Base-by-base conservation (phyloP, 768 basidiomycete species). In the Termitomyces bulborhizus region DNA sequence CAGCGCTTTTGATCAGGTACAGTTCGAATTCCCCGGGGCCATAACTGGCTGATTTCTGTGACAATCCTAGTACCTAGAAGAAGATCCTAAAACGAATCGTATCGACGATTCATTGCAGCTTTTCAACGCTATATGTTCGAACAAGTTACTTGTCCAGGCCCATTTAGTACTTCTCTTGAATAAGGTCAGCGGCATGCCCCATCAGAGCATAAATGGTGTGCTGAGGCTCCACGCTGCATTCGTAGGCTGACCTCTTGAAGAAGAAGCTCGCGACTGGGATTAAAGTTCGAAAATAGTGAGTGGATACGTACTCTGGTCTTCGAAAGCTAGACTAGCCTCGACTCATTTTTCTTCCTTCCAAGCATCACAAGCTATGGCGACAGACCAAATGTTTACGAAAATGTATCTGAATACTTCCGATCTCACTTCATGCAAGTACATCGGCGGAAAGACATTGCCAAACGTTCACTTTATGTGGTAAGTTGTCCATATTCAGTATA, bases 1-100 rank as follows among this genome's bases (percentile, higher is more conserved):
- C 59, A 88, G 87, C 63, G 90, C 90, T 40, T 93, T 89, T 66
- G 89, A 93, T 75, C 89, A 92, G 81, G 87, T 84, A 64, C 58
- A 73, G 40, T 42, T 21, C 54, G 45, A 44, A 43, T 46, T 49
- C 12, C 34, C 37, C 40, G 15, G n/a, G 29, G 3, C 24, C n/a
- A 26, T 34, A 45, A 21, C 34, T 48, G 9, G 26, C 47, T 56
- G n/a, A 32, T 47, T 6, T 18, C 24, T 1, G 41, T 34, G 29
- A 45, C 51, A 43, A 43, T 12, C 44, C 31, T 55, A 91, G 87
- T 90, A 88, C 67, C 79, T 93, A 9, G 86, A 90, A 61, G 90
- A 93, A 71, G 90, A 92, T 66, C 77, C 83, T 4, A 79, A 81
- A 58, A 85, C 85, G 46, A 92, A 92, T 65, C 73, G 90, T 60